phyloP scores from a whole-genome alignment of 495 filamentous ascomycete species.

The Apiosordaria backusii region DNA sequence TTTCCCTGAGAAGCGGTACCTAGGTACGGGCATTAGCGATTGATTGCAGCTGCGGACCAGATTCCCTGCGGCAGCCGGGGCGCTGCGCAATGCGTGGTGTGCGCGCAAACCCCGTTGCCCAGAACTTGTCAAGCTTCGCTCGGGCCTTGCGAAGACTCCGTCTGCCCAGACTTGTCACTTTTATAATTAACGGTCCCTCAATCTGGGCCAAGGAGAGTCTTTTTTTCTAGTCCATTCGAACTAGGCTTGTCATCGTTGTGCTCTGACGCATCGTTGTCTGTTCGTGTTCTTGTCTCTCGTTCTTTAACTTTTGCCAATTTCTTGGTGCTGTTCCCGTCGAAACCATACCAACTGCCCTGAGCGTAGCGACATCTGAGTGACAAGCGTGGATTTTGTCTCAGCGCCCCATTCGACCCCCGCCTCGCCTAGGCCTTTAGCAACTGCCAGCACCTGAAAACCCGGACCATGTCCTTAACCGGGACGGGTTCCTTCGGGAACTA shows the following conservation, averaged over 20 bases:
- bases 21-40: not conserved
- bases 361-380: not conserved
- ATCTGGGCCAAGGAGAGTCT: not conserved
- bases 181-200: constrained; percentile 9
- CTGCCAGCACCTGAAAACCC: not conserved
- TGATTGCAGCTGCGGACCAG: not conserved
- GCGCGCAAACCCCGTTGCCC: constrained; percentile 2
- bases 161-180: constrained; percentile 8
- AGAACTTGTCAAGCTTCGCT: constrained; percentile 8
- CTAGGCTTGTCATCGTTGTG: not conserved
- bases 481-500: constrained; percentile 43
- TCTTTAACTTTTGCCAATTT: constrained; percentile 1
- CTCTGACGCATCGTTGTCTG: not conserved
- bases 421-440: not conserved
- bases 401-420: constrained; percentile 4
- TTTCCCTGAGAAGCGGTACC: not conserved
- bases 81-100: constrained; percentile 6
- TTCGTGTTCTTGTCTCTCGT: constrained; percentile 18
- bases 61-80: not conserved
- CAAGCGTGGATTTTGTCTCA: not conserved
- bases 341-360: not conserved
- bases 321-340: not conserved
- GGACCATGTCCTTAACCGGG: constrained; percentile 43
- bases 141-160: constrained; percentile 26
- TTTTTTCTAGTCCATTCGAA: constrained; percentile 6